Evolutionary conservation across 352 stramenopile genomes (phyloP), one percentile per base, ranked within the genome.

Genomic region (Phytophthora citrophthora): DNA sequence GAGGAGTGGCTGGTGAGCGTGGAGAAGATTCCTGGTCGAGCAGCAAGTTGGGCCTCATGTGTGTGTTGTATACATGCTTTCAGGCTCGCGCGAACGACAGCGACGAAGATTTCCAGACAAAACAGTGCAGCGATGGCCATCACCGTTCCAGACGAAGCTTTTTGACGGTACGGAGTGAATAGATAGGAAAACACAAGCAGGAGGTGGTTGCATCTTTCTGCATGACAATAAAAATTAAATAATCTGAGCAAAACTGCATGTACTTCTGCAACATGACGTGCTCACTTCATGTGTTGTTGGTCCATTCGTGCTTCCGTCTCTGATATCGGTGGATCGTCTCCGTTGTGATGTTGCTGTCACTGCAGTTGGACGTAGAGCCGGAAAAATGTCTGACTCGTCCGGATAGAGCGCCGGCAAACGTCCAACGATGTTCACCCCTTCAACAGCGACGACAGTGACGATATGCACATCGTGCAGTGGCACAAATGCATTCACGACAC

Each of bases 141-240:
- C 43, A 40, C 57, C 41, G 18, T 48, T 57, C 11, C 45, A 39
- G 57, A 59, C 16, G 54, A 68, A 54, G 32, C 8, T 52, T 64
- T 47, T 53, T 52, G 58, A 56, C 36, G 31, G 45, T 41, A 5
- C 45, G 55, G 53, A 47, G 46, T 61, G 55, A 77, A 77, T 77
- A 77, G 69, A 74, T 72, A 77, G 69, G 63, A 73, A 69, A 72
- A 67, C 50, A 60, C 54, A 57, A 58, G 53, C 29, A 39, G 51
- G 40, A 31, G 27, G 51, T 31, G 16, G 15, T 11, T 61, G 43
- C 32, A 55, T 34, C 36, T 62, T 41, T 9, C 38, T 66, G 36
- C 48, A 70, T 64, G 55, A 64, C 44, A 64, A 77, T 60, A 74
- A 73, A 70, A 74, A 72, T 16, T 55, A 75, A 71, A 75, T 64